A percentile compares a stretch with the other conserved stretches of the same genome.
Conservation (phyloP, 2,329 filamentous ascomycete genomes). For the Aspergillus fumigatiaffinis region DNA sequence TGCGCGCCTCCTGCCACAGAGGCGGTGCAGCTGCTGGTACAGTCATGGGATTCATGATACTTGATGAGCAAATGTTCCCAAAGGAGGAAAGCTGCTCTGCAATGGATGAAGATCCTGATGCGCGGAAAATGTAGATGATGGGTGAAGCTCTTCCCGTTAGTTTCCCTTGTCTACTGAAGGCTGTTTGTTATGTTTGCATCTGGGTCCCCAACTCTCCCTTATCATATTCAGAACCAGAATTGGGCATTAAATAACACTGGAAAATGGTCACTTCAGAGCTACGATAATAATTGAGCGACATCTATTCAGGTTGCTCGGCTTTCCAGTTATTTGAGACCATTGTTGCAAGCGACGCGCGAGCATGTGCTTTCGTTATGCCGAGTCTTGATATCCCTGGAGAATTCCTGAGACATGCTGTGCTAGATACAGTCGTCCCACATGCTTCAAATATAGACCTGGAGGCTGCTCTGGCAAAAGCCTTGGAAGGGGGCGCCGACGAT, state of each 20-base stretch:
- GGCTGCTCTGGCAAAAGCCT: conserved; percentile 40
- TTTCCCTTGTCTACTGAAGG: not conserved
- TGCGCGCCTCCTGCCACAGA: conserved; percentile 77
- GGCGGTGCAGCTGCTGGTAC: conserved; percentile 50
- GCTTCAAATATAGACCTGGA: conserved; percentile 37
- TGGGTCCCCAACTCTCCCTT: conserved; percentile 6
- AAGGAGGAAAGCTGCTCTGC: conserved; percentile 2
- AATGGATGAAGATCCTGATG: conserved; percentile 3
- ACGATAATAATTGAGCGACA: not conserved
- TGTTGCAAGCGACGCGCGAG: conserved; percentile 4
- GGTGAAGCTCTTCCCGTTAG: conserved; percentile 18
- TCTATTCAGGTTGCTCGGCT: not conserved
- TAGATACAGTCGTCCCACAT: conserved; percentile 44
- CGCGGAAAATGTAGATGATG: conserved; percentile 23
- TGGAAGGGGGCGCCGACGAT: conserved; percentile 44
- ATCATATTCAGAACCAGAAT: not conserved
- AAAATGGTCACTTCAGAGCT: not conserved
- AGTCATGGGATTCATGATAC: conserved; percentile 52
- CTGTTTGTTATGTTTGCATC: conserved; percentile 29
- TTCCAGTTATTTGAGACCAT: not conserved
- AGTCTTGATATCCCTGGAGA: conserved; percentile 35
- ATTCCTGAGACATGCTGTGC: conserved; percentile 40
- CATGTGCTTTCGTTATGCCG: conserved; percentile 31
- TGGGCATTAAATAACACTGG: not conserved
- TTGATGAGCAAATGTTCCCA: conserved; percentile 3